Evolutionary conservation across 495 filamentous ascomycete genomes (phyloP), one percentile per base, ranked within the genome.

Genomic region (Peziza echinospora): DNA sequence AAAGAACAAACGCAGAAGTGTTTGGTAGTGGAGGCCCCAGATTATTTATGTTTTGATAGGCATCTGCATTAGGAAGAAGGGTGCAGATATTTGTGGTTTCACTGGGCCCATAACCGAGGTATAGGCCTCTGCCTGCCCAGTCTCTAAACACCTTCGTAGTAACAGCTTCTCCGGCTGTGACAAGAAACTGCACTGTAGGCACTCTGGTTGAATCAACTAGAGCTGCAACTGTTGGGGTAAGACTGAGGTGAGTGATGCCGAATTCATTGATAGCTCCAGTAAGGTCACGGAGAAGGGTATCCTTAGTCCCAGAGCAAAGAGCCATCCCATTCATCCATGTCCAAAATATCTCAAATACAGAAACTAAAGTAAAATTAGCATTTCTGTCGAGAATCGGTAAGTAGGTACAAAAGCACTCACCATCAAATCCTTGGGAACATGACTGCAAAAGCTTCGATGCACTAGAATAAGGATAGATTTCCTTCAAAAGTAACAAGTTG

Each of bases 291-390:
- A 78, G 76, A 1, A 85, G 57, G 5, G 66, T 62, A 48, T 81
- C 74, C 43, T 79, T 79, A 4, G 69, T 67, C 8, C 69, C 74
- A 5, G 78, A 72, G 55, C 77, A 85, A 21, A 87, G 64, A 49
- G 73, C 75, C 62, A 82, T 76, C n/a, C 78, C 79, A 26, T 66
- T 66, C 21, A 68, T 67, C 81, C 78, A 85, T 8, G 82, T 61
- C 49, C 80, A 84, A 53, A 86, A 83, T 13, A 84, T 77, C 50
- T 85, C 82, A 51, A 84, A 83, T 1, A 87, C 77, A 1, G 78
- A 83, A 16, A 82, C 75, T 67, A 43, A 34, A 34, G 26, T 9
- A 6, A 21, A 54, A 44, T 40, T 16, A 24, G 10, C 21, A 25
- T n/a, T 22, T 37, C 13, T 24, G 22, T 39, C 8, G 26, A 8